Base-by-base conservation (phyloP, 2,329 filamentous ascomycete genomes). In the Trichoderma sp. region DNA sequence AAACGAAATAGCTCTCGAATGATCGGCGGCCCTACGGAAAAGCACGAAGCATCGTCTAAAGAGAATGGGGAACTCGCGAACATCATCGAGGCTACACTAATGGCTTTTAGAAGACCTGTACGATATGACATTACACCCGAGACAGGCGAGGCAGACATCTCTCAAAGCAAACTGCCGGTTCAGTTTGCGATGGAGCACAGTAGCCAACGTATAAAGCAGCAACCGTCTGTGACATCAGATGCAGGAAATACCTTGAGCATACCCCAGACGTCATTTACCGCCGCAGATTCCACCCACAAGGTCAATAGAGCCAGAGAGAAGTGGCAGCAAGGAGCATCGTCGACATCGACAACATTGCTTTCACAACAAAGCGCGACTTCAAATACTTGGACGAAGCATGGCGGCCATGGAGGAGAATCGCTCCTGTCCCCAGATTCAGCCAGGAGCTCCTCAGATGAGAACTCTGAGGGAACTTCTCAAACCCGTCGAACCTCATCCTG, bases 191-290 rank as follows among this genome's bases (percentile, higher is more conserved):
- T 81, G 4, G 77, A 81, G 8, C 78, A 77, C 21, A 71, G 41
- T 11, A 74, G 62, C 16, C 79, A 79, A 12, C 75, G 78, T 0
- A 83, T 84, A 38, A 75, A 79, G 16, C 78, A 80, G 6, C 79
- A 78, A 9, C 76, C 77, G 21, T 77, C 78, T 6, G 78, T 77
- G 7, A 63, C 74, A 11, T 80, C 80, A 18, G 82, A 83, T 59
- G 81, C 83, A 62, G 81, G 81, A 5, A 84, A 81, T 1, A 85
- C 83, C 0, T 80, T 85, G 59, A 84, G 78, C 75, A 27, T 81
- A 29, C 83, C 83, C 6, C 79, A 76, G 45, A 81, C 83, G 12
- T 80, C 81, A 2, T 84, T 83, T 38, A 76, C 83, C 7, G 79
- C 76, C 14, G 73, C 80, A 8, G 78, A 78, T 38, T 71, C 77